These are phyloP conservation scores for Reticulomyxa filosa DNA, from an alignment of 78 protist species.

Conservation along the genomic window DNA sequence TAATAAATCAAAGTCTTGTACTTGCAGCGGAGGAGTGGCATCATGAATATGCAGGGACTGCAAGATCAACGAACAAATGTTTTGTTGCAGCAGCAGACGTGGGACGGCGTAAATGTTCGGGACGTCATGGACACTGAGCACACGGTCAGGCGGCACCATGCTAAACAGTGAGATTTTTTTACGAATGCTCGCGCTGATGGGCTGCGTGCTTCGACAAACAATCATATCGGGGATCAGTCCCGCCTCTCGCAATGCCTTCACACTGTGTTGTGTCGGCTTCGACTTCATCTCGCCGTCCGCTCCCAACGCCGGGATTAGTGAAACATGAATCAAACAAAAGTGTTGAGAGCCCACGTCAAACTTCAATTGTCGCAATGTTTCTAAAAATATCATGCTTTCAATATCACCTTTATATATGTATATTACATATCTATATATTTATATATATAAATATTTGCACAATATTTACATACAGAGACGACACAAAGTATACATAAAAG, in stretches of 20 bases:
- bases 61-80: too few species aligned
- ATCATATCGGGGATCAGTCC: conserved; percentile 80
- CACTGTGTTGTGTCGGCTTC: conserved; percentile 87
- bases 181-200: conserved; percentile 20
- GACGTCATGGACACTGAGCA: conserved; percentile 62
- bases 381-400: conserved; percentile 83
- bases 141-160: conserved; percentile 49
- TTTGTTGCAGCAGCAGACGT: conserved; percentile 33
- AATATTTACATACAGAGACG: too few species aligned
- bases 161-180: conserved; percentile 64
- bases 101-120: conserved; percentile 71
- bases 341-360: too few species aligned
- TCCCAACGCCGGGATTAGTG: conserved; percentile 53
- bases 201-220: conserved; percentile 47
- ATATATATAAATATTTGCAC: too few species aligned
- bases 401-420: conserved; percentile 78
- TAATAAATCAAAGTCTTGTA: not conserved
- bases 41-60: too few species aligned
- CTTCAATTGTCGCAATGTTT: conserved; percentile 83
- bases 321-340: too few species aligned
- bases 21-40: not conserved
- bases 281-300: conserved; percentile 81
- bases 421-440: too few species aligned
- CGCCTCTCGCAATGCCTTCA: conserved; percentile 52
- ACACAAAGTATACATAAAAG: too few species aligned